Evolutionary conservation across 179 eudicot genomes (phyloP).

Genomic region (Corrigiola litoralis): DNA sequence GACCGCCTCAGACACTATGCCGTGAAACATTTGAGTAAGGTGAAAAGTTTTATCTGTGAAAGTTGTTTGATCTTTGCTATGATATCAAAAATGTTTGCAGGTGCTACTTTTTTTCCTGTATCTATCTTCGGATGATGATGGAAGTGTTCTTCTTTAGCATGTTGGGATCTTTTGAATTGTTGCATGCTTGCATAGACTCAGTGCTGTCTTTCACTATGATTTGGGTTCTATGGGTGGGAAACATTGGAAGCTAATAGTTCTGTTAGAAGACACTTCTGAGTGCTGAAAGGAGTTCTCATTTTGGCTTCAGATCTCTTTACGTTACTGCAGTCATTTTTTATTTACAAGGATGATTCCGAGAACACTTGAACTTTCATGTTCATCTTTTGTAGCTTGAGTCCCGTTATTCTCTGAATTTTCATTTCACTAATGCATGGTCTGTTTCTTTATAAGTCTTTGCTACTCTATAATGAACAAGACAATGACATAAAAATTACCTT

Average conservation of each 20-base stretch:
- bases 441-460: too few species aligned
- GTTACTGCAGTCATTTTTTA: too few species aligned
- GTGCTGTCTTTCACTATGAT: not conserved
- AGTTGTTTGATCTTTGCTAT: not conserved
- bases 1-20: slow-evolving; percentile 91
- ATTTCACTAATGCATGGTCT: too few species aligned
- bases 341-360: too few species aligned
- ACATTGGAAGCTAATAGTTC: too few species aligned
- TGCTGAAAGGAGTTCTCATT: too few species aligned
- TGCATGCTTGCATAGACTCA: not conserved
- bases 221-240: too few species aligned
- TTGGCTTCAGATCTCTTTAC: too few species aligned
- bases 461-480: too few species aligned
- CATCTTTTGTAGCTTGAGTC: not conserved
- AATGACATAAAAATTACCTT: too few species aligned
- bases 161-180: not conserved
- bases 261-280: too few species aligned
- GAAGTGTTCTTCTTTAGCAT: not conserved
- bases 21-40: slow-evolving; percentile 75
- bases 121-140: not conserved
- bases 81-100: not conserved
- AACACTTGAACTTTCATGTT: not conserved
- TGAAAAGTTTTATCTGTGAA: slow-evolving; percentile 20
- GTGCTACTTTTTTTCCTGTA: not conserved
- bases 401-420: too few species aligned